These are phyloP conservation scores for Rhodotorula sp. DNA, from an alignment of 1,284 basidiomycete species.

Conservation along the genomic window DNA sequence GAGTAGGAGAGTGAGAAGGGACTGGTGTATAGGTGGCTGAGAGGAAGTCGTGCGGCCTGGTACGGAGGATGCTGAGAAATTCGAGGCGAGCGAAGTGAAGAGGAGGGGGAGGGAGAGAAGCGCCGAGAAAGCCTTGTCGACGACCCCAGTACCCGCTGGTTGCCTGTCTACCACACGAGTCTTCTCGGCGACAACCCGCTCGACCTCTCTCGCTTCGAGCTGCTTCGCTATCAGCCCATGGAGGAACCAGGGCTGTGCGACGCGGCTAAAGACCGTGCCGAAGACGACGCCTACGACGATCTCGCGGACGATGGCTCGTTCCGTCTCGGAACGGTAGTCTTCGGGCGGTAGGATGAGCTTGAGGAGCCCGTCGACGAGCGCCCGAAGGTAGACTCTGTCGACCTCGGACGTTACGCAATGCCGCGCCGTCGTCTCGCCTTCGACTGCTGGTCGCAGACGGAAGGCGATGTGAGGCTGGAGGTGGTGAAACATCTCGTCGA, in stretches of 20 bases:
- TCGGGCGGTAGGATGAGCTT: slow-evolving; percentile 64
- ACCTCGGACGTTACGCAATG: slow-evolving; percentile 46
- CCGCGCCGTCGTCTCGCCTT: slow-evolving; percentile 3
- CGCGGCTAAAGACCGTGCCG: slow-evolving; percentile 62
- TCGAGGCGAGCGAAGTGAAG: slow-evolving; percentile 2
- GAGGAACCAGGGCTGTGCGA: slow-evolving; percentile 79
- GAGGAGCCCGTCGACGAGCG: slow-evolving; percentile 68
- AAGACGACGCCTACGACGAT: slow-evolving; percentile 69
- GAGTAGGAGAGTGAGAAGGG: slow-evolving; percentile 16
- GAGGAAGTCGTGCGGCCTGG: slow-evolving; percentile 2
- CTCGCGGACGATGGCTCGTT: slow-evolving; percentile 72
- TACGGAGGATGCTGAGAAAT: background rate
- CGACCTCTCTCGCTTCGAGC: slow-evolving; percentile 53
- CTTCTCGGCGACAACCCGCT: background rate
- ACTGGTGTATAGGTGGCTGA: slow-evolving; percentile 1
- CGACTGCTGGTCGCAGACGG: slow-evolving; percentile 55
- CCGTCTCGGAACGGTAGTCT: slow-evolving; percentile 66
- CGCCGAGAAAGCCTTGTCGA: slow-evolving; percentile 40
- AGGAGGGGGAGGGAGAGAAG: slow-evolving; percentile 28
- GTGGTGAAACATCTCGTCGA: slow-evolving; percentile 66
- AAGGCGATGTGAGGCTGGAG: slow-evolving; percentile 76
- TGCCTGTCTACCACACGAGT: slow-evolving; percentile 32
- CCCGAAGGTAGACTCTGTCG: slow-evolving; percentile 72
- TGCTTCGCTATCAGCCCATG: slow-evolving; percentile 64
- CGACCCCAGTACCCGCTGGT: slow-evolving; percentile 42